These are phyloP conservation scores for Pythium aphanidermatum DNA, from an alignment of 352 stramenopile species.

Conservation along the genomic window DNA sequence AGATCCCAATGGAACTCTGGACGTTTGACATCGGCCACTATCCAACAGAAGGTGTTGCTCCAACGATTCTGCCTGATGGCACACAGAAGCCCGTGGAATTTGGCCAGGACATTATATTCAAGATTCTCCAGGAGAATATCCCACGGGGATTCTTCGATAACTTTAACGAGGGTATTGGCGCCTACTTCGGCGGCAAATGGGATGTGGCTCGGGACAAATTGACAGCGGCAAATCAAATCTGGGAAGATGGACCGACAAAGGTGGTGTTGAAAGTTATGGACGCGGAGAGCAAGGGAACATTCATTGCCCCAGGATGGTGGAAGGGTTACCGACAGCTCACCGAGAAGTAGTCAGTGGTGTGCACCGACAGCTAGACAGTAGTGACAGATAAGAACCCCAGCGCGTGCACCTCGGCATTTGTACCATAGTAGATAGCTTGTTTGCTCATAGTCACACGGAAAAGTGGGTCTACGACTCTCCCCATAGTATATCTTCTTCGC, in stretches of 20 bases:
- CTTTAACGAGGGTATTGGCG: slow-evolving; percentile 89
- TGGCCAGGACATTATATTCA: slow-evolving; percentile 59
- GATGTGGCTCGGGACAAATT: slow-evolving; percentile 75
- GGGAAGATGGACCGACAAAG: slow-evolving; percentile 84
- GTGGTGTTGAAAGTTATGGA: slow-evolving; percentile 91
- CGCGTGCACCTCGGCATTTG: no score
- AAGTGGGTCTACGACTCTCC: no score
- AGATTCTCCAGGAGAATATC: slow-evolving; percentile 71
- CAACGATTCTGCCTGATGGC: slow-evolving; percentile 46
- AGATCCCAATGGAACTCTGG: slow-evolving; percentile 92
- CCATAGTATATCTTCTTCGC: no score
- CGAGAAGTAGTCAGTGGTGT: no score
- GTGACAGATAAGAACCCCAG: background rate
- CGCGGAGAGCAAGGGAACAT: slow-evolving; percentile 82
- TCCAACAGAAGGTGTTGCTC: slow-evolving; percentile 39
- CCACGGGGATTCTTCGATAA: slow-evolving; percentile 84
- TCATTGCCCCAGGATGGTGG: slow-evolving; percentile 85
- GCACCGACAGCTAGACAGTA: no score
- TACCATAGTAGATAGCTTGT: slow-evolving; percentile 18
- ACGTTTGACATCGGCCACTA: slow-evolving; percentile 92
- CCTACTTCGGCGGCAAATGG: slow-evolving; percentile 94
- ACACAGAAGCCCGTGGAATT: slow-evolving; percentile 85
- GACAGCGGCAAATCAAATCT: slow-evolving; percentile 86
- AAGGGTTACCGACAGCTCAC: slow-evolving; percentile 89
- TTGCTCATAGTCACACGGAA: no score